These are phyloP conservation scores for Aspergillus glaucus DNA, from an alignment of 2,329 filamentous ascomycete genomes.

Conservation along the genomic window DNA sequence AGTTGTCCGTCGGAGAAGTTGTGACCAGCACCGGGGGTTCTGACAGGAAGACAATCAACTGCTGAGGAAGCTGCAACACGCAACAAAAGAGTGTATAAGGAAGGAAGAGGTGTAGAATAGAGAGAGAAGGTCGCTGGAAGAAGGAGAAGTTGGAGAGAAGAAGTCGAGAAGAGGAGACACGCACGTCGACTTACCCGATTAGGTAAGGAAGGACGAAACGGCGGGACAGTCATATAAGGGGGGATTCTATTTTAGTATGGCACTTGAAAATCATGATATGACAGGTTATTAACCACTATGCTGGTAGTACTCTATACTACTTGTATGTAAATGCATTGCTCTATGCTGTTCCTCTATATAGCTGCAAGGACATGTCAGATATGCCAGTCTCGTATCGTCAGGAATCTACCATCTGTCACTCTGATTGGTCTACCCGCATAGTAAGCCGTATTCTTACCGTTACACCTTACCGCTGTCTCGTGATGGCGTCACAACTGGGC, in stretches of 20 bases:
- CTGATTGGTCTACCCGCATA: too few species aligned
- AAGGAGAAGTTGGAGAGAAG: neutral
- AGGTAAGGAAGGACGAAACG: slow-evolving; percentile 1
- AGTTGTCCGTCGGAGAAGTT: neutral
- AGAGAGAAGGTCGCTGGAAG: neutral
- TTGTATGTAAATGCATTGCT: too few species aligned
- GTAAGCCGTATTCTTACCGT: too few species aligned
- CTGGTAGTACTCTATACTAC: too few species aligned
- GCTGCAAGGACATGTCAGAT: too few species aligned
- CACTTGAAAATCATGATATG: too few species aligned
- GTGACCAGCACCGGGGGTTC: neutral
- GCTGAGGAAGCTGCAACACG: neutral
- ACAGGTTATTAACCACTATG: too few species aligned
- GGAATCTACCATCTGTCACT: too few species aligned
- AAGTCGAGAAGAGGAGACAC: neutral
- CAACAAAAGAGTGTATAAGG: neutral
- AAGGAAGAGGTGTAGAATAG: neutral
- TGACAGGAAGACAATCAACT: neutral
- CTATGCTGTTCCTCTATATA: too few species aligned
- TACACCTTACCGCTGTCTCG: too few species aligned
- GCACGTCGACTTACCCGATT: neutral
- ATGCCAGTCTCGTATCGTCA: too few species aligned
- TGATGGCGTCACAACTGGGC: too few species aligned
- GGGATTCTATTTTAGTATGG: neutral
- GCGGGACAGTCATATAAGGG: neutral